A percentile compares a stretch with the other conserved stretches of the same genome.
phyloP scores from a whole-genome alignment of 371 early-diverging fungal genomes.

The Rhizomucor pusillus region DNA sequence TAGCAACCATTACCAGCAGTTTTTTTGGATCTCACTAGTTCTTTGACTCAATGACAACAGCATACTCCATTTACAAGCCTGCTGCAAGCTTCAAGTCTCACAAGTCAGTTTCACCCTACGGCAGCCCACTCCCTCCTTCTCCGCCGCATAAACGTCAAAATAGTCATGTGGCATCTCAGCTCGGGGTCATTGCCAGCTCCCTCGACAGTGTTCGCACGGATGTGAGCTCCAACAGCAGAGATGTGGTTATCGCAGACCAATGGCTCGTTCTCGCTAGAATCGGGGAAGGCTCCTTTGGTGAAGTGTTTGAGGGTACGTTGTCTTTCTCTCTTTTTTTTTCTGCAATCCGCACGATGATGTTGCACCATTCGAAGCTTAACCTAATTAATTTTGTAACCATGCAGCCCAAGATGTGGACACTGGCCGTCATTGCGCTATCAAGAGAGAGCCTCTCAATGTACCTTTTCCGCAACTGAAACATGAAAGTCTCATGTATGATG shows the following conservation, averaged over 20 bases:
- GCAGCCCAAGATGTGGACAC: constrained; percentile 47
- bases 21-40: background rate
- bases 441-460: constrained; percentile 44
- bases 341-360: constrained; percentile 3
- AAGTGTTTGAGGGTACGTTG: constrained; percentile 57
- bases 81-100: constrained; percentile 14
- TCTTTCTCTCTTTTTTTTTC: background rate
- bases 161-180: background rate
- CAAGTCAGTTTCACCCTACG: constrained; percentile 8
- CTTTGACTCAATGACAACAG: constrained; percentile 17
- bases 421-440: constrained; percentile 52
- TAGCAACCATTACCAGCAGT: background rate
- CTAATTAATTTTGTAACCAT: constrained; percentile 5
- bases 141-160: constrained; percentile 13
- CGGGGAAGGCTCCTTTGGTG: constrained; percentile 64
- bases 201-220: constrained; percentile 17
- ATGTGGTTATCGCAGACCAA: constrained; percentile 54
- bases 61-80: constrained; percentile 11
- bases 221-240: constrained; percentile 20
- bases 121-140: constrained; percentile 16
- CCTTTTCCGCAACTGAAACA: constrained; percentile 51
- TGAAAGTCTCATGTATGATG: constrained; percentile 53
- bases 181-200: constrained; percentile 13
- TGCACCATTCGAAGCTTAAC: constrained; percentile 4
- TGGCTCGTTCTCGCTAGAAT: constrained; percentile 59